Evolutionary conservation across 164 flowering plant species (phyloP), one percentile per base, ranked within the genome.

Genomic region (Brasenia schreberi): DNA sequence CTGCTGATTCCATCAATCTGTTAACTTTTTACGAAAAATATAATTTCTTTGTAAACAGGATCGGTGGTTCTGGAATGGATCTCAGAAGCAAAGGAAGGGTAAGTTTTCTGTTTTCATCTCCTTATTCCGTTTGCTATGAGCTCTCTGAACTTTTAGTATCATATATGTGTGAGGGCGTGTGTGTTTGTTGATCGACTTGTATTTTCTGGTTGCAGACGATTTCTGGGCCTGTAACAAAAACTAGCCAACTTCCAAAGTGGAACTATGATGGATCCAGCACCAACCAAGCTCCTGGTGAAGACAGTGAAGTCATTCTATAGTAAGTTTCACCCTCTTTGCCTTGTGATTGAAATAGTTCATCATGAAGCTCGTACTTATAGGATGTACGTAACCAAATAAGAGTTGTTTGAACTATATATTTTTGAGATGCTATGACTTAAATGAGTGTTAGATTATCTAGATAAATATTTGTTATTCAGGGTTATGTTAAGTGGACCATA

Each of bases 41-140:
- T 7, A 60, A 9, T 60, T 45, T 45, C 5, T 45, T 45, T 44
- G 6, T 4, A 7, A 18, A 60, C 75, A 83, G 87, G 87, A 86
- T 83, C 65, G 91, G 91, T 63, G 88, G 88, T 59, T 86, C 87
- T 52, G 87, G 87, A 2, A 65, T 82, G 83, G 91, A 86, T 64
- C 10, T 86, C 49, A 78, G 91, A 59, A 86, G 91, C 83, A 86
- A 86, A 83, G 92, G 77, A 16, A 84, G 87, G 73, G 80, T 77
- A 45, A 11, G 66, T 67, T 53, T 5, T 33, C 17, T 42, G 11
- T 45, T 12, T 68, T n/a, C 63, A 9, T 60, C 17, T 45, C 53
- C 7, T 45, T 12, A 2, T 12, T 45, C 11, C 12, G 53, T 45
- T 45, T 45, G 5, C 11, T 45, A 4, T 45, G 11, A 45, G 53